A percentile compares a stretch with the other conserved stretches of the same genome.
Conservation (phyloP, 352 stramenopile species). For the Globisporangium orthogonon region DNA sequence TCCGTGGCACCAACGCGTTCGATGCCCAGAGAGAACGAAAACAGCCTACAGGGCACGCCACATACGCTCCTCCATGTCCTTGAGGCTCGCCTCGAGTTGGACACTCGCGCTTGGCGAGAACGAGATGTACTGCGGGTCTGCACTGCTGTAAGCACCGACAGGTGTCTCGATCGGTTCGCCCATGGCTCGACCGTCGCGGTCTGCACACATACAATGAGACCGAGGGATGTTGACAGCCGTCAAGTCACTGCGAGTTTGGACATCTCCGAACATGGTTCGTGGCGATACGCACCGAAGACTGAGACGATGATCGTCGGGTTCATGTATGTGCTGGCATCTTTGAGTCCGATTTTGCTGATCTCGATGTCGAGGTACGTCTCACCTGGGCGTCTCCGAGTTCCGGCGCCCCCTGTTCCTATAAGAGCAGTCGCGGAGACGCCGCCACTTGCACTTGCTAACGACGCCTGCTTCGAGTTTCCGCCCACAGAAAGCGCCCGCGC, state of each 20-base stretch:
- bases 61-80: conserved; percentile 45
- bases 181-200: conserved; percentile 40
- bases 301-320: conserved; percentile 64
- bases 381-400: conserved; percentile 10
- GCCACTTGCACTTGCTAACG: too few species aligned
- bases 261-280: not conserved
- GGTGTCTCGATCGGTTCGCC: conserved; percentile 48
- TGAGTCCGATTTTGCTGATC: conserved; percentile 53
- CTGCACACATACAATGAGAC: conserved; percentile 25
- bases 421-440: too few species aligned
- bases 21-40: not conserved
- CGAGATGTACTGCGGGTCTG: conserved; percentile 35
- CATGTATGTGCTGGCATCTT: conserved; percentile 52
- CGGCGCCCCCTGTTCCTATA: conserved; percentile 2
- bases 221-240: not conserved
- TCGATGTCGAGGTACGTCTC: conserved; percentile 46
- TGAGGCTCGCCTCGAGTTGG: conserved; percentile 39
- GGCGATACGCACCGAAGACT: conserved; percentile 29
- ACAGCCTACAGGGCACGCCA: not conserved
- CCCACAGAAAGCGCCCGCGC: not conserved
- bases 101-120: conserved; percentile 29
- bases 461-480: not conserved
- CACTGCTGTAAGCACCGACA: conserved; percentile 21
- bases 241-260: not conserved
- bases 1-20: not conserved